Evolutionary conservation across 139 green algal genomes (phyloP), one percentile per base, ranked within the genome.

Genomic region (Penium margaritaceum): DNA sequence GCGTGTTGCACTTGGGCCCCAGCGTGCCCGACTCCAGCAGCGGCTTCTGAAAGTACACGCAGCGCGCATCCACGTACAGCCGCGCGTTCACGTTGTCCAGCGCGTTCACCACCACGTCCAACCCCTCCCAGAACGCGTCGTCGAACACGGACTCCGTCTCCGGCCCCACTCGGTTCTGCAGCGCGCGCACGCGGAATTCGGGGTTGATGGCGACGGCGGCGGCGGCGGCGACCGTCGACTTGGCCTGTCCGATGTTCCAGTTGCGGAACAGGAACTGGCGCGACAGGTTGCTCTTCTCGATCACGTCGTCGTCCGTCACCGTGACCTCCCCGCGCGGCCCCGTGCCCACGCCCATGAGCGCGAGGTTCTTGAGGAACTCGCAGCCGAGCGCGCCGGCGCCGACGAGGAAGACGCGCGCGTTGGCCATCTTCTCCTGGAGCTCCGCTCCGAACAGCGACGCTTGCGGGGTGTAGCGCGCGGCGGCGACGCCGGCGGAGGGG

Each of bases 331-430:
- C 51, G 4, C 6, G 51, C 1, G 37, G 44, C 2, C 67, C 21
- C 24, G 70, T 83, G 46, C 76, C 82, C 21, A 96, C 79, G 38
- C 94, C 94, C 94, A 98, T 98, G 60, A 95, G 85, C 3, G 93
- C 92, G 47, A 99, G 90, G 80, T 96, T 96, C 84, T 98, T 98
- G 12, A 98, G 75, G 83, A 99, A 97, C 79, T 99, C 94, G 81
- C 94, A 99, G 17, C 94, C 94, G 58, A 99, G 85, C 9, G 94
- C 94, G 33, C 94, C 94, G 1, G 94, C 92, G 5, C 94, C 94
- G 27, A 98, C 94, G 67, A 98, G 82, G 84, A 98, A 98, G 1
- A 94, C 67, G n/a, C 94, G 86, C 5, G 90, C 80, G 5, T 62
- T 27, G 37, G 78, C 64, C 34, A 98, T 78, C 65, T 90, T 84